A percentile compares a stretch with the other conserved stretches of the same genome.
Evolutionary conservation across 2,329 filamentous ascomycete species (phyloP).

Genomic region (Cephalotrichum gorgonifer): DNA sequence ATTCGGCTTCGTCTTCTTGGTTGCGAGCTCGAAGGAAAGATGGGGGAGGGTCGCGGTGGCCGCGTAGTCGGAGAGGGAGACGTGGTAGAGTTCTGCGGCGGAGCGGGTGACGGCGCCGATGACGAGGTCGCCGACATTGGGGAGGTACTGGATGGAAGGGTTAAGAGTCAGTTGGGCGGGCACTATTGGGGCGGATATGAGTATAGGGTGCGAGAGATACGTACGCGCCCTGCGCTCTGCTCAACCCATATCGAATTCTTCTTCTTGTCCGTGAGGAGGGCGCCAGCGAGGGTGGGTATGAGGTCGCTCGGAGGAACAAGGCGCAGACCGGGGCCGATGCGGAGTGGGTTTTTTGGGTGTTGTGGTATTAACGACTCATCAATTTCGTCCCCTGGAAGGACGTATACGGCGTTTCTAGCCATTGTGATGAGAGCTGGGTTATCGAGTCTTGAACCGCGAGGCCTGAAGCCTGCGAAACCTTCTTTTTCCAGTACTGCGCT

Average conservation of each 20-base stretch:
- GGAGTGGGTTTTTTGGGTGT: constrained; percentile 59
- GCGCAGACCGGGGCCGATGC: constrained; percentile 74
- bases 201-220: constrained; percentile 16
- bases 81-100: constrained; percentile 68
- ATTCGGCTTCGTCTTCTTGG: constrained; percentile 81
- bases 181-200: constrained; percentile 15
- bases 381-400: constrained; percentile 75
- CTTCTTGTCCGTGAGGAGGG: constrained; percentile 54
- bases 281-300: constrained; percentile 55
- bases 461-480: not conserved
- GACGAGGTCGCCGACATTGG: constrained; percentile 72
- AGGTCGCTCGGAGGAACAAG: constrained; percentile 70
- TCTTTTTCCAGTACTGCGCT: too few species aligned
- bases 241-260: constrained; percentile 77
- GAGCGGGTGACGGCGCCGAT: constrained; percentile 77
- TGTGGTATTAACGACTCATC: constrained; percentile 56
- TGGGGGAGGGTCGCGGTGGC: constrained; percentile 65
- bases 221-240: constrained; percentile 56
- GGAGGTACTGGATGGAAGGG: constrained; percentile 64
- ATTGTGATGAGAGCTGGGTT: constrained; percentile 34
- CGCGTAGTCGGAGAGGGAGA: constrained; percentile 59
- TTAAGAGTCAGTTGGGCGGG: not conserved
- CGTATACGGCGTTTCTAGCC: constrained; percentile 47
- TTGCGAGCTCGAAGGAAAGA: constrained; percentile 85
- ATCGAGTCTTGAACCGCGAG: not conserved